These are phyloP conservation scores for Chrysosporium keratinophilum DNA, from an alignment of 2,329 filamentous ascomycete genomes.

Conservation along the genomic window DNA sequence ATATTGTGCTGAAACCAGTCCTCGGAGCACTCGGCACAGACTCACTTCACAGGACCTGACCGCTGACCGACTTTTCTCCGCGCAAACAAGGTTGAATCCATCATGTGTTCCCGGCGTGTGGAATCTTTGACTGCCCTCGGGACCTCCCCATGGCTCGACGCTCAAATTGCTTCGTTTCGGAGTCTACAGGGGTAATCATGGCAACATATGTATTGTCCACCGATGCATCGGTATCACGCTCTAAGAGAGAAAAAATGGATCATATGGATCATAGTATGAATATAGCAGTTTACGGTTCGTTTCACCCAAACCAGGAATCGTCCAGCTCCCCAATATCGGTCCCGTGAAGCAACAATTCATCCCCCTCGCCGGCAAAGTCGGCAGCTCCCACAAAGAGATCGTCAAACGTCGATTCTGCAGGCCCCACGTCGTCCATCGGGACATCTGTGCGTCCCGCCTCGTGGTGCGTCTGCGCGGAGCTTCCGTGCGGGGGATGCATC, in stretches of 20 bases:
- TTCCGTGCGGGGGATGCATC: slow-evolving; percentile 12
- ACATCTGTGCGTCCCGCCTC: slow-evolving; percentile 9
- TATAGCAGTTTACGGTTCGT: background rate
- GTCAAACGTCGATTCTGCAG: slow-evolving; percentile 38
- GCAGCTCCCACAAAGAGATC: slow-evolving; percentile 36
- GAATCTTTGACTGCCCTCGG: too few species aligned
- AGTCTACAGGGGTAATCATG: too few species aligned
- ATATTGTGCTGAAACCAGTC: too few species aligned
- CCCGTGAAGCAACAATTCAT: slow-evolving; percentile 30
- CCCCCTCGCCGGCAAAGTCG: slow-evolving; percentile 27
- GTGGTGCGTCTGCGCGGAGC: slow-evolving; percentile 15
- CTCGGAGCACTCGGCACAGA: too few species aligned
- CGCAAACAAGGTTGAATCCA: too few species aligned
- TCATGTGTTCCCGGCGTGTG: too few species aligned
- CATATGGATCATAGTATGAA: background rate
- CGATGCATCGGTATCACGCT: too few species aligned
- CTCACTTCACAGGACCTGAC: too few species aligned
- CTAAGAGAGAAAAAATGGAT: background rate
- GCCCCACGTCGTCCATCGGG: slow-evolving; percentile 25
- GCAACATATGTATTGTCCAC: too few species aligned
- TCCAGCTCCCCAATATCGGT: slow-evolving; percentile 35
- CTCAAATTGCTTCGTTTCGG: too few species aligned
- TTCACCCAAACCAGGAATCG: slow-evolving; percentile 32
- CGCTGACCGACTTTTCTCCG: background rate
- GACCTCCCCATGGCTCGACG: too few species aligned